Evolutionary conservation across 2,329 filamentous ascomycete genomes (phyloP).

Genomic region (Paradendryphiella salina): DNA sequence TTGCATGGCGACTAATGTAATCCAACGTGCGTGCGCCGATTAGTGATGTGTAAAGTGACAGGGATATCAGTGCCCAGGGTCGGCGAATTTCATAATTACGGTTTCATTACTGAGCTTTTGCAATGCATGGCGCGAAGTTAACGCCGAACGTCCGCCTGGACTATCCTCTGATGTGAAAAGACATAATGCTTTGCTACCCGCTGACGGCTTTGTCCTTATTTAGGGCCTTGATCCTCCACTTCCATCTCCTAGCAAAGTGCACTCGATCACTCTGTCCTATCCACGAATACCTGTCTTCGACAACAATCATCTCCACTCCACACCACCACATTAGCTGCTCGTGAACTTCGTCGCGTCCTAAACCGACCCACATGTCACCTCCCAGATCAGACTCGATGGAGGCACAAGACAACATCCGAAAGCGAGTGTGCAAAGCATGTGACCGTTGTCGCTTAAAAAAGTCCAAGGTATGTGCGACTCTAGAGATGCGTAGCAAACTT

Average conservation of each 20-base stretch:
- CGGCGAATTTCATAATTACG: conserved; percentile 37
- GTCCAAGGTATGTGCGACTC: conserved; percentile 58
- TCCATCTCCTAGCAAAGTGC: conserved; percentile 11
- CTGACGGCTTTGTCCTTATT: conserved; percentile 34
- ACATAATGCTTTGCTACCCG: conserved; percentile 47
- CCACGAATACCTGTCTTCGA: conserved; percentile 11
- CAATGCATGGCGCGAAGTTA: conserved; percentile 26
- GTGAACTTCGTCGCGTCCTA: conserved; percentile 1
- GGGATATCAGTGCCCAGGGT: conserved; percentile 32
- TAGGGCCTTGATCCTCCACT: conserved; percentile 33
- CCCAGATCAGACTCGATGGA: conserved; percentile 47
- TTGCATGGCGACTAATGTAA: conserved; percentile 38
- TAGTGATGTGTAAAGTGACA: conserved; percentile 36
- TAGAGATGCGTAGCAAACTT: neutral
- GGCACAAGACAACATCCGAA: conserved; percentile 56
- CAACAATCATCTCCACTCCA: neutral
- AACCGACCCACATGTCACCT: conserved; percentile 34
- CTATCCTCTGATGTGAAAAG: conserved; percentile 45
- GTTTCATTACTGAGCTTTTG: conserved; percentile 33
- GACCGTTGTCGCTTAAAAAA: conserved; percentile 68
- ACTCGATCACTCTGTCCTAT: conserved; percentile 5
- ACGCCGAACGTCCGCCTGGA: conserved; percentile 45
- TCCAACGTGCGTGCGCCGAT: conserved; percentile 41
- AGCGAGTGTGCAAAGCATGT: conserved; percentile 68
- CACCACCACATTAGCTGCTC: neutral